A percentile compares a stretch with the other conserved stretches of the same genome.
phyloP scores from a whole-genome alignment of 2,329 filamentous ascomycete genomes.

The Nemania serpens region DNA sequence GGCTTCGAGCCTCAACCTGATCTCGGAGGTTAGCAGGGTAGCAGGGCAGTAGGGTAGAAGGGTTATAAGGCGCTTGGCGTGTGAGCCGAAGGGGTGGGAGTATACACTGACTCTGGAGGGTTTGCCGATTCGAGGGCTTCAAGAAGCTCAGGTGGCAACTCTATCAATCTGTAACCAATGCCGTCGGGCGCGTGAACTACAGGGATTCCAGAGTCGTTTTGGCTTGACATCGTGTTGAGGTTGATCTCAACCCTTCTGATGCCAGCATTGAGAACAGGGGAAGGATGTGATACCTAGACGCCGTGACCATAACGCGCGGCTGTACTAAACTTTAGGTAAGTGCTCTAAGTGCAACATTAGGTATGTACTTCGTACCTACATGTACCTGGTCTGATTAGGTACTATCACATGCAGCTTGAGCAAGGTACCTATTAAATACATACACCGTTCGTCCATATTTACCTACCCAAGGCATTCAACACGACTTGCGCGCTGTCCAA shows the following conservation, averaged over 20 bases:
- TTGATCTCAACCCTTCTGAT: neutral
- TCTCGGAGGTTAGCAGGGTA: neutral
- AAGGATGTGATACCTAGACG: too few species aligned
- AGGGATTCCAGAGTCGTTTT: constrained; percentile 52
- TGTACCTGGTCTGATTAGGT: too few species aligned
- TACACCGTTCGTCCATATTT: too few species aligned
- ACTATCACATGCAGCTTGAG: too few species aligned
- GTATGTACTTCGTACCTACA: too few species aligned
- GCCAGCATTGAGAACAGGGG: too few species aligned
- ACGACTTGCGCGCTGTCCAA: neutral
- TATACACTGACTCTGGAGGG: constrained; percentile 57
- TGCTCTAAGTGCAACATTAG: too few species aligned
- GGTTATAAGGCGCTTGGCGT: neutral
- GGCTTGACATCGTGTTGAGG: constrained; percentile 48
- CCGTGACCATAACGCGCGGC: too few species aligned
- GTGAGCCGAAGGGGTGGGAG: neutral
- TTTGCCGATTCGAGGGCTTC: constrained; percentile 58
- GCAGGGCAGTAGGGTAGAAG: too few species aligned
- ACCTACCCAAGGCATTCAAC: too few species aligned
- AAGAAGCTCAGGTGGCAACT: constrained; percentile 64
- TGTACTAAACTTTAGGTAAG: too few species aligned
- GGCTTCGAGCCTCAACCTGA: constrained; percentile 54
- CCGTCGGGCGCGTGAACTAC: constrained; percentile 55
- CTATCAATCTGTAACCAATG: constrained; percentile 62
- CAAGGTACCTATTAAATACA: too few species aligned